Conservation (phyloP, 2,329 filamentous ascomycete genomes). For the Fusarium sterilihyphosum region DNA sequence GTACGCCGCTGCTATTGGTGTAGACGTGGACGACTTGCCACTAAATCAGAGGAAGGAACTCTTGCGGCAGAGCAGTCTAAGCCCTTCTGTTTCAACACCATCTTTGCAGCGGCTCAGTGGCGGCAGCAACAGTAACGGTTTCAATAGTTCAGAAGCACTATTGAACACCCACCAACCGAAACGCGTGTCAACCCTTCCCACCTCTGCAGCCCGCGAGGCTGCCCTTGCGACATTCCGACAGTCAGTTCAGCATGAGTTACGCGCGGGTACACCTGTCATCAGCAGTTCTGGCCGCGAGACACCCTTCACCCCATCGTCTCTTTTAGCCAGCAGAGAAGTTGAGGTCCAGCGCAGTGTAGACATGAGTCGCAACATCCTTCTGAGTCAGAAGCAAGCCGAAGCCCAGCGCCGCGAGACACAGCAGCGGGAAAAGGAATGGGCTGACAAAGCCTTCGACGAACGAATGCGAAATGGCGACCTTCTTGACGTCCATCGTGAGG, state of each 20-base stretch:
- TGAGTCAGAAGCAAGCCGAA: conserved; percentile 71
- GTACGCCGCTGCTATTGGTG: conserved; percentile 44
- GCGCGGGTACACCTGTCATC: conserved; percentile 51
- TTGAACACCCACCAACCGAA: conserved; percentile 67
- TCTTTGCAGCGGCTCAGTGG: conserved; percentile 40
- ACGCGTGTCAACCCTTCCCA: conserved; percentile 56
- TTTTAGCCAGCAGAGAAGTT: conserved; percentile 50
- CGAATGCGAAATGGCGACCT: conserved; percentile 81
- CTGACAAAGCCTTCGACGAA: conserved; percentile 74
- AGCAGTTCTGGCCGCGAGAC: conserved; percentile 51
- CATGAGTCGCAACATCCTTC: conserved; percentile 63
- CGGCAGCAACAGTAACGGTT: conserved; percentile 45
- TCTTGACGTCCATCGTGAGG: conserved; percentile 80
- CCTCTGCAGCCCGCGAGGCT: conserved; percentile 61
- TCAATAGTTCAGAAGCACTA: conserved; percentile 37
- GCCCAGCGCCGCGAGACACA: conserved; percentile 68
- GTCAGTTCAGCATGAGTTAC: conserved; percentile 71
- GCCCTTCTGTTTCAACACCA: conserved; percentile 43
- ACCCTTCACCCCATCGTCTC: conserved; percentile 49
- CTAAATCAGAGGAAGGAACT: conserved; percentile 73
- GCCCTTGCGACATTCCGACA: conserved; percentile 75
- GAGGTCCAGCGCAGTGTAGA: conserved; percentile 62
- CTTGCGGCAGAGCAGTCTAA: conserved; percentile 63
- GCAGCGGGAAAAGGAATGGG: conserved; percentile 64
- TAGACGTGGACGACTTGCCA: conserved; percentile 74